Evolutionary conservation across 306 rosid genomes (phyloP).

Genomic region (Cucurbita pepo): DNA sequence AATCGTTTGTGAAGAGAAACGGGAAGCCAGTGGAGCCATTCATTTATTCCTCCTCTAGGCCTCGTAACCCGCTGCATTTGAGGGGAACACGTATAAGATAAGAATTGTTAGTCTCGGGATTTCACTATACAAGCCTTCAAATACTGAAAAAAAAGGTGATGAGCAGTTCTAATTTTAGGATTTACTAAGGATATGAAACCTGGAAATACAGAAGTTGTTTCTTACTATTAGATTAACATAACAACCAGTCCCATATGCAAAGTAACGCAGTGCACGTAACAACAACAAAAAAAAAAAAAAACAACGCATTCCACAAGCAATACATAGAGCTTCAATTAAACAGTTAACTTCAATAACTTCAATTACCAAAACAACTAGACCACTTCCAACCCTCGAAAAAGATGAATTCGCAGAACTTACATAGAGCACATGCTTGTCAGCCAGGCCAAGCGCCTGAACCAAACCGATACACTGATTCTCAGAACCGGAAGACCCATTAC

Average conservation of each 20-base stretch:
- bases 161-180: neutral
- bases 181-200: neutral
- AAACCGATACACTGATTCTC: constrained; percentile 88
- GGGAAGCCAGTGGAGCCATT: constrained; percentile 93
- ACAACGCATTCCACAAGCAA: too few relatives aligned
- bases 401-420: constrained; percentile 19
- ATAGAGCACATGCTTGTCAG: constrained; percentile 49
- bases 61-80: constrained; percentile 68
- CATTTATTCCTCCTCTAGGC: constrained; percentile 72
- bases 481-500: constrained; percentile 51
- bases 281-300: neutral
- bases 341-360: neutral
- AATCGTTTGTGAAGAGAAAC: constrained; percentile 61
- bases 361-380: neutral
- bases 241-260: neutral
- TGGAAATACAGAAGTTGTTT: neutral
- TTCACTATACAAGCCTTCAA: neutral
- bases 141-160: neutral
- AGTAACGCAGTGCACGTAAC: neutral
- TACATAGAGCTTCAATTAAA: neutral
- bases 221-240: neutral
- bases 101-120: neutral
- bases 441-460: constrained; percentile 79
- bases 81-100: neutral
- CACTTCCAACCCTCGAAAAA: neutral